These are phyloP conservation scores for Neurospora hispaniola DNA, from an alignment of 495 filamentous ascomycete species.

Conservation along the genomic window DNA sequence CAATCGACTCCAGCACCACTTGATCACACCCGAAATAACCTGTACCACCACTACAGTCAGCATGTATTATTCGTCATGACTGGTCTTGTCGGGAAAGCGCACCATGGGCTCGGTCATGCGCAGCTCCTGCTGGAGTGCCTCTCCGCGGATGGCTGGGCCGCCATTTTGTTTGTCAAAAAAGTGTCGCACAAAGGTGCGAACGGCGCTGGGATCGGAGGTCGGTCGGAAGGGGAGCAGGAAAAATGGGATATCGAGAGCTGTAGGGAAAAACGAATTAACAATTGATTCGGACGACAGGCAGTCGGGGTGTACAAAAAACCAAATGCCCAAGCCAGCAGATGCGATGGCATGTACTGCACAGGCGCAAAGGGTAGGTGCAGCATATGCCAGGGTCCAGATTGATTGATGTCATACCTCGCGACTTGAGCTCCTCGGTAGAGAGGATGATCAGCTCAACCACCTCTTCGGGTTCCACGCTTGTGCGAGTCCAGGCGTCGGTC, in stretches of 20 bases:
- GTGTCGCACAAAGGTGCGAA: conserved; percentile 84
- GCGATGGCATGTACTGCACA: background rate
- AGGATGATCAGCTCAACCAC: conserved; percentile 74
- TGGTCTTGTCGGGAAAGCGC: conserved; percentile 14
- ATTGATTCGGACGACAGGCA: conserved; percentile 6
- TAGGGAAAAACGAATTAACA: conserved; percentile 24
- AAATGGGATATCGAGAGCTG: conserved; percentile 84
- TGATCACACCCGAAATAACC: conserved; percentile 88
- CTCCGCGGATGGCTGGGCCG: conserved; percentile 45
- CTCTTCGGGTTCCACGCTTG: conserved; percentile 79
- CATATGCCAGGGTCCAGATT: conserved; percentile 11
- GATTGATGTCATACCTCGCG: conserved; percentile 57
- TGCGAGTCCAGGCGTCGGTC: conserved; percentile 84
- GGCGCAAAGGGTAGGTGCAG: conserved; percentile 9
- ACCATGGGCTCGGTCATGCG: conserved; percentile 93
- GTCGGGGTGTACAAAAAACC: background rate
- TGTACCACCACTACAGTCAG: conserved; percentile 28
- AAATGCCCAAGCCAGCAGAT: background rate
- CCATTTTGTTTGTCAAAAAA: conserved; percentile 66
- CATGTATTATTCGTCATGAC: background rate
- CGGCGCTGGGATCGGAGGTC: conserved; percentile 78
- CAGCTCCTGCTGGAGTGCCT: conserved; percentile 71
- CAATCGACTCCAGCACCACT: conserved; percentile 97
- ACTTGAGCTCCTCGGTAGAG: conserved; percentile 87
- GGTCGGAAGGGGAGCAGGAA: conserved; percentile 93